Evolutionary conservation across 257 asterid species (phyloP), one percentile per base, ranked within the genome.

Genomic region (Dorcoceras hygrometricum): DNA sequence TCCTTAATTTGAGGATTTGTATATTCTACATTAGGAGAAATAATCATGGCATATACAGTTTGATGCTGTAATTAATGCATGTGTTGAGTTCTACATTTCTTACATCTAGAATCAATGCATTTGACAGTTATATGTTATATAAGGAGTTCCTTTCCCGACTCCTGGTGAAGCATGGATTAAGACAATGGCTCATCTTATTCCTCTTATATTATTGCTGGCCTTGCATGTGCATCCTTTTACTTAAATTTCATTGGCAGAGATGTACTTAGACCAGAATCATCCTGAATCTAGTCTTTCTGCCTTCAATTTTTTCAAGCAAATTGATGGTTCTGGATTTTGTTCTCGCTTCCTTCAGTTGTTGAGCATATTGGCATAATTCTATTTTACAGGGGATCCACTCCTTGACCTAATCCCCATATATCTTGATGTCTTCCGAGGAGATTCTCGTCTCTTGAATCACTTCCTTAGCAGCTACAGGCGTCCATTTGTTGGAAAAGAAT

Each of bases 361-460:
- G 39, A 63, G 54, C 60, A 50, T 68, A 64, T 71, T 64, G 68
- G 62, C 66, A 62, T 39, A 12, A 76, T 68, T 74, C 5, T 19
- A 29, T 73, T 76, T 36, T 78, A 62, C 79, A 86, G 99, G 95
- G 72, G 96, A 90, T 67, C 99, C 97, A 16, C 63, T 93, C 27
- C 83, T 78, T 71, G 99, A 93, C 80, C 61, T 93, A 67, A 93
- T 93, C 65, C 97, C 99, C 22, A 66, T 90, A 71, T 68, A 85
- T 81, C 86, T 93, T 58, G 97, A 90, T 72, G 61, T 88, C 74
- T 93, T 90, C 75, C 87, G 95, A 71, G 97, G 97, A 62, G 94
- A 90, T 76, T 18, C 85, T 56, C 70, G 9, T 70, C 90, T 90
- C 69, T 71, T 93, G 82, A 82, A 88, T 72, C 87, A 80, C 75